Conservation (phyloP, 225 moss, liverwort and hornwort genomes). For the Pseudoscleropodium purum region DNA sequence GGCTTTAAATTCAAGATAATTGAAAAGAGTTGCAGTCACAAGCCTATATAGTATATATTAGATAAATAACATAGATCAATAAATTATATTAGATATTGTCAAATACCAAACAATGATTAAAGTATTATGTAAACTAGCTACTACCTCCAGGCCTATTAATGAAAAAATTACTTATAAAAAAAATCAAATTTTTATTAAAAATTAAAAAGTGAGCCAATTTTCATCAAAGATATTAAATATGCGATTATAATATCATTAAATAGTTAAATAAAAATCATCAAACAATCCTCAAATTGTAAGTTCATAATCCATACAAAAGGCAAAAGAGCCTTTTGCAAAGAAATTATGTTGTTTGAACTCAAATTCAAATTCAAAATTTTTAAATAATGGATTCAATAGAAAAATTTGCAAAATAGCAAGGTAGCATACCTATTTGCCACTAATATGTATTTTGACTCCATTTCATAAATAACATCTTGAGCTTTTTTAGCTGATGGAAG, state of each 20-base stretch:
- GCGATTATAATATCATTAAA: not conserved
- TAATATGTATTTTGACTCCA: not conserved
- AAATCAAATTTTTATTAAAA: too few relatives aligned
- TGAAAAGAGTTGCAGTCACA: not conserved
- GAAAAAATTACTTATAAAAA: not conserved
- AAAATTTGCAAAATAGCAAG: not conserved
- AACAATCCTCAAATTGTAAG: not conserved
- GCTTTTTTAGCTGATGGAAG: conserved; percentile 3
- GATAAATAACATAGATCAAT: too few relatives aligned
- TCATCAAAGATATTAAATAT: not conserved
- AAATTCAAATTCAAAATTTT: not conserved
- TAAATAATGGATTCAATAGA: not conserved
- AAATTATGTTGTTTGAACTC: not conserved
- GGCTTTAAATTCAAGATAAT: not conserved
- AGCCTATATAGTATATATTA: not conserved
- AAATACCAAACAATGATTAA: not conserved
- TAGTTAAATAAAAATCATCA: not conserved
- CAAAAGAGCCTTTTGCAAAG: not conserved
- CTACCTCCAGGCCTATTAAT: not conserved
- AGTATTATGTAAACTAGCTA: not conserved
- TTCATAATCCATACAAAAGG: not conserved
- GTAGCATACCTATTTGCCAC: conserved; percentile 20
- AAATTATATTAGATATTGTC: not conserved
- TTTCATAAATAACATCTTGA: not conserved
- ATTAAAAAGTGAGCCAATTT: not conserved